Evolutionary conservation across 768 basidiomycete genomes (phyloP).

Genomic region (Termitomyces sp.): DNA sequence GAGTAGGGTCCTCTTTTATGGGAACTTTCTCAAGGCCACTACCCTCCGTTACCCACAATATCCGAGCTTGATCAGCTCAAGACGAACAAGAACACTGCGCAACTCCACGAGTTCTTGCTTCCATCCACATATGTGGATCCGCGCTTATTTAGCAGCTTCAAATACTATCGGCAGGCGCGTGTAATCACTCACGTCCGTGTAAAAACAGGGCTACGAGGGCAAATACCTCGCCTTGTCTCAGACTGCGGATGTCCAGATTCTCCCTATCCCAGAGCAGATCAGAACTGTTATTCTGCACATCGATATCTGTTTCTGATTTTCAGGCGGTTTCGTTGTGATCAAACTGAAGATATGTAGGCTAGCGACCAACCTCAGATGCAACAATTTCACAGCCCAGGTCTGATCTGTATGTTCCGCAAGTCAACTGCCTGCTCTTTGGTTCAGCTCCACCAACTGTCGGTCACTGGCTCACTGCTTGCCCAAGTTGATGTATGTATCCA

Average conservation of each 20-base stretch:
- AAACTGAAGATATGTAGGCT: neutral
- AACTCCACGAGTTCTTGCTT: conserved; percentile 8
- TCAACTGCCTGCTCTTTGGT: neutral
- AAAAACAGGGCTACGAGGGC: conserved; percentile 4
- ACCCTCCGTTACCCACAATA: conserved; percentile 10
- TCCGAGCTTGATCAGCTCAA: conserved; percentile 11
- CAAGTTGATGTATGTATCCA: neutral
- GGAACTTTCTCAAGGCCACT: conserved; percentile 13
- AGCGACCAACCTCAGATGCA: conserved; percentile 3
- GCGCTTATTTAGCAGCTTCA: conserved; percentile 5
- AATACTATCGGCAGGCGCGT: neutral
- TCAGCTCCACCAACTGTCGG: neutral
- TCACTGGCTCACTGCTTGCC: neutral
- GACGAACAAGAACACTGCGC: conserved; percentile 4
- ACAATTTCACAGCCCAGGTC: neutral
- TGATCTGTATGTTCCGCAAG: conserved; percentile 1
- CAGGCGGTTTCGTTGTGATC: neutral
- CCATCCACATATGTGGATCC: conserved; percentile 6
- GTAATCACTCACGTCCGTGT: conserved; percentile 6
- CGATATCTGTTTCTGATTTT: neutral
- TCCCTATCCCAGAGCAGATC: neutral
- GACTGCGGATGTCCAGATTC: neutral
- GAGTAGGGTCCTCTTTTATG: conserved; percentile 6
- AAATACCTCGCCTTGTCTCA: neutral
- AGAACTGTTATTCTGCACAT: neutral